Base-by-base conservation (phyloP, 106 monocot species). In the Platanthera guangdongensis region DNA sequence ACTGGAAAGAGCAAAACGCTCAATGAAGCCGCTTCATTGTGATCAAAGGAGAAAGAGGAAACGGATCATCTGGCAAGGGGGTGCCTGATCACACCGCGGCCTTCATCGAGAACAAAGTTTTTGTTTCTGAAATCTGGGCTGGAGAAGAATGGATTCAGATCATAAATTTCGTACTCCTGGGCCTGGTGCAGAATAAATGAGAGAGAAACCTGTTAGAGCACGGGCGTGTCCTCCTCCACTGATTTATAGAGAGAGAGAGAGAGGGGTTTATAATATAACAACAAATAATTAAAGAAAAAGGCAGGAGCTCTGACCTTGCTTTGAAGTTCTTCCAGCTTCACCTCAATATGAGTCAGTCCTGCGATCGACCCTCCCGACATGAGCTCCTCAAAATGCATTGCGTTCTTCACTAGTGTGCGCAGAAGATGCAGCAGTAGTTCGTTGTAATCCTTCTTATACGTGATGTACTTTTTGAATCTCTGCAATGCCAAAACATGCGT, bases 391-490 rank as follows among this genome's bases (percentile, higher is more conserved):
- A 94, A 89, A 71, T 92, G 86, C 54, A 99, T 68, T 16, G 88
- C 82, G 65, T 92, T 90, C 57, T 92, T 99, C 75, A 94, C 90
- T 9, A 99, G 94, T 16, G 76, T 83, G 11, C 92, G 84, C 76
- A 94, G 79, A 64, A 99, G 89, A 81, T 86, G 83, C 82, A 99
- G 65, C 7, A 94, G 89, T 28, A 99, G 74, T 12, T 99, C 92
- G 52, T 92, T 99, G 84, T 73, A 91, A 80, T 99, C 94, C 80
- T 87, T 99, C 86, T 99, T 99, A 83, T 79, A 99, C 32, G 97
- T 94, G 85, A 99, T 88, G 82, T 99, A 99, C 63, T 90, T 94
- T 85, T 75, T 89, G 53, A 94, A 99, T 74, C 82, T 94, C 97
- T 99, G 89, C 71, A 79, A 51, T 14, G 51, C 14, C 32, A 75